A percentile compares a stretch with the other conserved stretches of the same genome.
phyloP scores from a whole-genome alignment of 768 basidiomycete species.

The Podaxis sp. region DNA sequence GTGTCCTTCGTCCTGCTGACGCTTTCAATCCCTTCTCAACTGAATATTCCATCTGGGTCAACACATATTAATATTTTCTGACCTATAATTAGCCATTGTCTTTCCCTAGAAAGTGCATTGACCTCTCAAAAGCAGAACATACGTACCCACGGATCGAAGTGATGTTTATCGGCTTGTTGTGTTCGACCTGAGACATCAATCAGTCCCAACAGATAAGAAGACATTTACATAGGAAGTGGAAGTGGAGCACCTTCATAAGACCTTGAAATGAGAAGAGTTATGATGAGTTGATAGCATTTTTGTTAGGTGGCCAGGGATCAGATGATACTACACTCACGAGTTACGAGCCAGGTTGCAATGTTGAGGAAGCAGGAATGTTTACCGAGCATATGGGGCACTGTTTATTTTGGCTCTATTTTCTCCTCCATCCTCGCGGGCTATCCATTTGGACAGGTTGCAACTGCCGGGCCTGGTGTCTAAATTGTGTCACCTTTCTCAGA shows the following conservation, averaged over 20 bases:
- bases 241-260: not conserved
- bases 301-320: not conserved
- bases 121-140: not conserved
- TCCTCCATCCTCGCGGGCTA: not conserved
- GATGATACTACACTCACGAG: not conserved
- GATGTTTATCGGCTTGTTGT: no score
- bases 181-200: no score
- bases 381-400: not conserved
- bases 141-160: not conserved
- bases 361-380: slow-evolving; percentile 81
- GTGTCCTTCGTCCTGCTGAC: not conserved
- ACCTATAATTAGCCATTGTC: not conserved
- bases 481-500: not conserved
- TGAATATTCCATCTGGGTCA: not conserved
- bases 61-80: not conserved
- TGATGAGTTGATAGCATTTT: not conserved
- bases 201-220: no score
- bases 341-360: slow-evolving; percentile 72
- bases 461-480: not conserved
- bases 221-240: not conserved
- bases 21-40: not conserved
- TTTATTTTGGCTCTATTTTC: not conserved
- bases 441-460: not conserved
- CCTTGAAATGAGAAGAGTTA: not conserved
- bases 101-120: not conserved